Percentiles rank a stretch among this genome's conserved stretches.
Evolutionary conservation across 1,284 basidiomycete species (phyloP).

Genomic region (Boletus calvinii): DNA sequence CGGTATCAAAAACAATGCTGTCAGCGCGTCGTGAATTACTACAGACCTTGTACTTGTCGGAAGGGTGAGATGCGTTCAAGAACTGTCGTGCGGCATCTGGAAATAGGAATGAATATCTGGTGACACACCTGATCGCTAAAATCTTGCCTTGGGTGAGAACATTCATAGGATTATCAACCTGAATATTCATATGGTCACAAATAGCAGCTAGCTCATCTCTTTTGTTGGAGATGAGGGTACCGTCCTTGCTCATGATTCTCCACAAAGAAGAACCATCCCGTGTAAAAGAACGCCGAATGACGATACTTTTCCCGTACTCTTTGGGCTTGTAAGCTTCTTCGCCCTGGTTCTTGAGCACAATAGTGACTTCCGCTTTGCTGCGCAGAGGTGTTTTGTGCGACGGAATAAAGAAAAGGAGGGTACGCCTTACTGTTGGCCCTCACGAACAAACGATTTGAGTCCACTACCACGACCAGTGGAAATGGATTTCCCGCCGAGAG

Average conservation of each 20-base stretch:
- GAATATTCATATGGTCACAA: slow-evolving; percentile 93
- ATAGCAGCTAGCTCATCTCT: slow-evolving; percentile 85
- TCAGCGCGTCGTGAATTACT: neutral
- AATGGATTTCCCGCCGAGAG: slow-evolving; percentile 88
- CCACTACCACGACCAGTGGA: slow-evolving; percentile 87
- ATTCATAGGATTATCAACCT: slow-evolving; percentile 96
- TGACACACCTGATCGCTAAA: neutral
- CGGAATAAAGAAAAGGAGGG: neutral
- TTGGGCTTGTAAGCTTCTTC: slow-evolving; percentile 85
- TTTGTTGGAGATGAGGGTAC: slow-evolving; percentile 73
- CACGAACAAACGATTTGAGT: slow-evolving; percentile 86
- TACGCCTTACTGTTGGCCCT: slow-evolving; percentile 69
- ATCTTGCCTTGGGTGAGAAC: slow-evolving; percentile 82
- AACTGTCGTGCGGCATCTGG: slow-evolving; percentile 66
- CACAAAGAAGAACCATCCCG: slow-evolving; percentile 75
- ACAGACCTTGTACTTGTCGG: slow-evolving; percentile 88
- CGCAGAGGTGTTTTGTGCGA: neutral
- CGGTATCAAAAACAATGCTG: neutral
- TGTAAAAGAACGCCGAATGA: slow-evolving; percentile 81
- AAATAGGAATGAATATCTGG: neutral
- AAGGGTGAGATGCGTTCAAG: slow-evolving; percentile 77
- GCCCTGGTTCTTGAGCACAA: slow-evolving; percentile 85
- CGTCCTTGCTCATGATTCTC: slow-evolving; percentile 80
- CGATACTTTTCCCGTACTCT: slow-evolving; percentile 81
- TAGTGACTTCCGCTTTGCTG: slow-evolving; percentile 65